phyloP scores from a whole-genome alignment of 2,329 filamentous ascomycete species.

The Diaporthe sp. region DNA sequence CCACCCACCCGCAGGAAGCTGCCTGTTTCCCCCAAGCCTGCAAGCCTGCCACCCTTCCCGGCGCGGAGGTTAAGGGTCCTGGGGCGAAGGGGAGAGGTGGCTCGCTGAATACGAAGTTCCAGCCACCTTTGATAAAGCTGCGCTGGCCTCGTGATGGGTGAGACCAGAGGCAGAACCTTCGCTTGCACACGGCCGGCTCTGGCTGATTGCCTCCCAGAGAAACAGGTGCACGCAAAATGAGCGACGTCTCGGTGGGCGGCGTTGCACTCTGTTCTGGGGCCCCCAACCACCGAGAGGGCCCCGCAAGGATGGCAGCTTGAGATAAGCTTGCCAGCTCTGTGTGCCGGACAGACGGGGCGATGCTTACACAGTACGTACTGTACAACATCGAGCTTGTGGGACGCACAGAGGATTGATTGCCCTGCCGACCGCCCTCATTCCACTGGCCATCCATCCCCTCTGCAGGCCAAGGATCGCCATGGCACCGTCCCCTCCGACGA shows the following conservation, averaged over 20 bases:
- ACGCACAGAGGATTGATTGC: slow-evolving; percentile 4
- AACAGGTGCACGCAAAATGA: slow-evolving; percentile 6
- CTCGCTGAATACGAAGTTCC: slow-evolving; percentile 32
- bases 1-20: slow-evolving; percentile 3
- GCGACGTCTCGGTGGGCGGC: slow-evolving; percentile 20
- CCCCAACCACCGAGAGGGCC: not conserved
- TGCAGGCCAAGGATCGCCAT: slow-evolving; percentile 10
- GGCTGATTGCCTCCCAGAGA: slow-evolving; percentile 5
- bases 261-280: slow-evolving; percentile 16
- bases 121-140: slow-evolving; percentile 13
- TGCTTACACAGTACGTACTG: not conserved
- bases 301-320: slow-evolving; percentile 28
- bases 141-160: slow-evolving; percentile 27
- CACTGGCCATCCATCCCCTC: slow-evolving; percentile 16
- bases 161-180: slow-evolving; percentile 4
- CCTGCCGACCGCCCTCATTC: slow-evolving; percentile 20
- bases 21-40: not conserved
- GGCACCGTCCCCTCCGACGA: not conserved
- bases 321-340: slow-evolving; percentile 31
- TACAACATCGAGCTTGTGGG: not conserved
- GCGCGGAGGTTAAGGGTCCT: slow-evolving; percentile 21
- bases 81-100: slow-evolving; percentile 8
- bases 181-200: not conserved
- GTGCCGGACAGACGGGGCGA: too few species aligned
- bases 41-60: too few species aligned